Evolutionary conservation across 192 early-diverging fungal species (phyloP).

Genomic region (Rhizophagus clarus): DNA sequence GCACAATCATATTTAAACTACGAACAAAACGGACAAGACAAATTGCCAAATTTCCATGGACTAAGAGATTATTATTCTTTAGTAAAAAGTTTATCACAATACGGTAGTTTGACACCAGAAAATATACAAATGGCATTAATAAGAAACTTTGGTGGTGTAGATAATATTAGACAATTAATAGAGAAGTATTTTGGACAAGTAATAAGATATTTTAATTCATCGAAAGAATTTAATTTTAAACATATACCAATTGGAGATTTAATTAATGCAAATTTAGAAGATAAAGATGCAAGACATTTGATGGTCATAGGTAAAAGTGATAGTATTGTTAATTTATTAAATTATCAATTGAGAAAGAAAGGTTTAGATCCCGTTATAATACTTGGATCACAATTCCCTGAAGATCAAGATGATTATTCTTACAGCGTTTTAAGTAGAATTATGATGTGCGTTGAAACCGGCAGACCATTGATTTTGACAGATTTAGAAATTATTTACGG

Average conservation of each 20-base stretch:
- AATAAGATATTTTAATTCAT: not conserved
- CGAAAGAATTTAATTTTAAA: not conserved
- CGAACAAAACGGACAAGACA: not conserved
- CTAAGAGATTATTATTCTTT: slow-evolving; percentile 25
- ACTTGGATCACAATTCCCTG: slow-evolving; percentile 27
- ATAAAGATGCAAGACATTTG: slow-evolving; percentile 23
- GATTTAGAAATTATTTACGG: slow-evolving; percentile 14
- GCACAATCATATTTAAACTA: slow-evolving; percentile 5
- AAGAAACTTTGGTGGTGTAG: slow-evolving; percentile 22
- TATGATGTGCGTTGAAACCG: slow-evolving; percentile 31
- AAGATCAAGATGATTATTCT: slow-evolving; percentile 14
- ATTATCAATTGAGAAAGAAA: slow-evolving; percentile 6
- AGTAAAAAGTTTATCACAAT: slow-evolving; percentile 16
- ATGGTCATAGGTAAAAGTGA: not conserved
- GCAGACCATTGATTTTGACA: slow-evolving; percentile 12
- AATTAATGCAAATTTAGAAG: slow-evolving; percentile 8
- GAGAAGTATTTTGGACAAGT: slow-evolving; percentile 19
- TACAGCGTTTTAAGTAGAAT: slow-evolving; percentile 29
- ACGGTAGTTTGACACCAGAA: not conserved
- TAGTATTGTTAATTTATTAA: slow-evolving; percentile 9
- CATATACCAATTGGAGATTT: not conserved
- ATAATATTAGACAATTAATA: not conserved
- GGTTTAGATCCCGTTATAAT: slow-evolving; percentile 17
- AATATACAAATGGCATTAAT: slow-evolving; percentile 16
- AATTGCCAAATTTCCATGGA: slow-evolving; percentile 30